Base-by-base conservation (phyloP, 805 yeast species). In the Candida tallmaniae region DNA sequence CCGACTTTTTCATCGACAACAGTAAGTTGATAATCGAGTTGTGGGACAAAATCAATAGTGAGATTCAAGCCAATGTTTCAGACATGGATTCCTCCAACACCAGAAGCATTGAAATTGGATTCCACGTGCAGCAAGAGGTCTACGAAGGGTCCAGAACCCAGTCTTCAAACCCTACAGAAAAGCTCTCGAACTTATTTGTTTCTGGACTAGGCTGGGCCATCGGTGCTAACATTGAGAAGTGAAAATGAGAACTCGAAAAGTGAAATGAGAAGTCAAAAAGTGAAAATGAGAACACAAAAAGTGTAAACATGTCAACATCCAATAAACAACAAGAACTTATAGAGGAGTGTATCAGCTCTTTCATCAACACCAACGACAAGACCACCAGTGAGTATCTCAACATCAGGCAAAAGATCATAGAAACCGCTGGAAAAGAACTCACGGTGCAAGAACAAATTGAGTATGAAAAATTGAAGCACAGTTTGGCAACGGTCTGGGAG, bases 141-240 rank as follows among this genome's bases (percentile, higher is more conserved):
- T 8, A 7, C 30, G 15, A 19, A 12, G 13, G 8, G 12, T 7
- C 27, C 27, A 25, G 10, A 15, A 48, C 48, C 13, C 48, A 62
- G 13, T 48, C 60, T 5, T 53, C 52, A 23, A 61, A 58, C 15
- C 70, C 69, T 1, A 47, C 64, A 28, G 78, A 70, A 25, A 75
- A 73, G 44, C 39, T 76, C 3, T 68, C 76, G 8, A 70, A 65
- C 36, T 47, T 76, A 36, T 56, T 76, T 35, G 78, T 71, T 3
- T 65, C 74, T 17, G 81, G 81, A 1, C 52, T 76, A 20, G 80
- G 80, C 4, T 76, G 82, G 82, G 80, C 81, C 3, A 72, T 76
- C 43, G 81, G 81, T 5, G 81, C 81, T 25, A 6, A 27, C 19
- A 9, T 14, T 17, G n/a, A 27, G 20, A n/a, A 25, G 27, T 8